Evolutionary conservation across 2,329 filamentous ascomycete genomes (phyloP).

Genomic region (Hymenotorrendiella dingleyae): DNA sequence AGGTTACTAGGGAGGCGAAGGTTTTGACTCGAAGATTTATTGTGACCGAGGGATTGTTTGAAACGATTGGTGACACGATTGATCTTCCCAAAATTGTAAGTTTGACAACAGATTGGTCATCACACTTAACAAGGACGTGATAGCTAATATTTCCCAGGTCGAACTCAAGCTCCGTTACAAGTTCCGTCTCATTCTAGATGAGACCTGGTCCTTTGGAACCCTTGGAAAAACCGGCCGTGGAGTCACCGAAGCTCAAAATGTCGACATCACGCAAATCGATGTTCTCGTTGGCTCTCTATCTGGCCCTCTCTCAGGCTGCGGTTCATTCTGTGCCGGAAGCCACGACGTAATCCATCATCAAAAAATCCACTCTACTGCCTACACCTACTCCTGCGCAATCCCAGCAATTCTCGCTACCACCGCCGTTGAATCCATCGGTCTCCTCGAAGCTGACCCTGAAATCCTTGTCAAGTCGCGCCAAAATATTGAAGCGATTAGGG

Average conservation of each 20-base stretch:
- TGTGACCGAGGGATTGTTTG: constrained; percentile 91
- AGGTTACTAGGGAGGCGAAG: constrained; percentile 82
- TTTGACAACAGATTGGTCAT: constrained; percentile 35
- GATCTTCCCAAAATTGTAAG: constrained; percentile 84
- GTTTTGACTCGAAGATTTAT: constrained; percentile 90
- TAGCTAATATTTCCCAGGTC: constrained; percentile 44
- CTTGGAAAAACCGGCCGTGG: constrained; percentile 87
- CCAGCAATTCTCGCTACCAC: constrained; percentile 94
- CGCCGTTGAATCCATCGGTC: constrained; percentile 79
- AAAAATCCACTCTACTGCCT: constrained; percentile 84
- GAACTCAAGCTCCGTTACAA: constrained; percentile 96
- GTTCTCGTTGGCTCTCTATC: constrained; percentile 95
- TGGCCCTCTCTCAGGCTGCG: constrained; percentile 83
- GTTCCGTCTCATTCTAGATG: constrained; percentile 94
- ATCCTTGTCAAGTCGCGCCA: constrained; percentile 74
- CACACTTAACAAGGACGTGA: background rate
- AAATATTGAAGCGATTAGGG: constrained; percentile 78
- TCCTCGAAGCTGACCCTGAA: constrained; percentile 83
- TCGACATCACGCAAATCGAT: constrained; percentile 87
- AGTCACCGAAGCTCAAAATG: constrained; percentile 92
- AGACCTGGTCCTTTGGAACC: constrained; percentile 96
- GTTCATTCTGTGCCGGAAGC: constrained; percentile 90
- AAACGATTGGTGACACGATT: constrained; percentile 78
- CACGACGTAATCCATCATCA: constrained; percentile 94
- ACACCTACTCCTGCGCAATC: constrained; percentile 92